Base-by-base conservation (phyloP, 805 yeast genomes). In the Metschnikowia lochheadii region DNA sequence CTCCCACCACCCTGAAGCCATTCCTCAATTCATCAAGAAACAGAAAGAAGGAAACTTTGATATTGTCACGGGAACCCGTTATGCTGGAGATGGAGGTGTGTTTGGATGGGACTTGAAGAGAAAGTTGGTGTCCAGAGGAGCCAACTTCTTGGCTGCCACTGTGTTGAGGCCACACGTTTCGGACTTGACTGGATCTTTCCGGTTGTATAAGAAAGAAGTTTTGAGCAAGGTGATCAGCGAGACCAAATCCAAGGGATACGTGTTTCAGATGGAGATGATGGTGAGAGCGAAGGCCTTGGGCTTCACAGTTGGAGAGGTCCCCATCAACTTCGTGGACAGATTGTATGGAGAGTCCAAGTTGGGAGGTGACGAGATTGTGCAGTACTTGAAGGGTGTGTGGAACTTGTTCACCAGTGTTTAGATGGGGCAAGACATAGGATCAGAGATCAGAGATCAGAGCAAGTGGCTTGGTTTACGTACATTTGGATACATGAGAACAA, bases 251-350 rank as follows among this genome's bases (percentile, higher is more conserved):
- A 85, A 86, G 70, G 92, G 92, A 46, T 85, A 86, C 60, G 92
- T 86, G 39, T 85, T 85, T 80, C 92, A 85, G 71, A 85, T 85
- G 92, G 92, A 85, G 69, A 85, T 85, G 90, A 84, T 85, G 81
- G 92, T 85, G 21, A 80, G 92, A 58, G 92, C 92, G 38, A 78
- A 87, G 63, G 74, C 84, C n/a, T 69, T 83, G 64, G 85, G 84
- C n/a, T 83, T 78, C 69, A 75, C 80, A 15, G 84, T 85, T 58
- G 91, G 86, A 31, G 92, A 85, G 65, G 90, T 85, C 32, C 91
- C 91, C 44, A 85, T 85, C 58, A 78, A 82, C 54, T 85, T 86
- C 61, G 92, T 85, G 38, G 92, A 85, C 68, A 78, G 92, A 66
- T 73, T 85, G 53, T 85, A 85, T 60, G 92, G 92, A 44, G 91